Evolutionary conservation across 768 basidiomycete species (phyloP), one percentile per base, ranked within the genome.

Genomic region (Ramaria sp.): DNA sequence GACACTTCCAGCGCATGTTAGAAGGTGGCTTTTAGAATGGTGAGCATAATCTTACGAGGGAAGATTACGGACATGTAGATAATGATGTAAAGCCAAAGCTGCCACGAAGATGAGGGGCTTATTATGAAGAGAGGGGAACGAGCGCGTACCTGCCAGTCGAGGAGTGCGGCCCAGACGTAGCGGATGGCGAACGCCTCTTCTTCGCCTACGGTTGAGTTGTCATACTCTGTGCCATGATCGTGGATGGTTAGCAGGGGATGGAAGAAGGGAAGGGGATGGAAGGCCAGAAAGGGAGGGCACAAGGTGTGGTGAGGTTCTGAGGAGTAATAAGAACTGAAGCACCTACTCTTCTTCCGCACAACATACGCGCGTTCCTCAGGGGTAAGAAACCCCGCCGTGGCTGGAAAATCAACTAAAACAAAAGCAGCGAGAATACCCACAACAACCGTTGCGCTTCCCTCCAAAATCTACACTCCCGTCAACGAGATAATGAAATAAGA

Each of bases 391-490:
- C 62, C 69, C 0, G 83, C 83, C 0, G 80, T 81, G 7, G 65
- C 66, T 0, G 82, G 82, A 59, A 79, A 83, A 65, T 86, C 84
- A 9, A 82, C 77, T 62, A 87, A 62, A 13, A 83, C 80, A 39
- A 81, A 71, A 61, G 77, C 75, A 0, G 82, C 77, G 17, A 82
- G 48, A 15, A 79, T 24, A 0, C 78, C 84, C 13, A 83, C 78
- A 0, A 74, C 61, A 3, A 86, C 74, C 0, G 86, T 88, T 6
- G 73, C 68, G 20, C 81, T 69, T 7, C 86, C 86, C 65, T 86
- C 85, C 31, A 86, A 61, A 54, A 84, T 82, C 79, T 81, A 37
- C 34, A 37, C 9, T 3, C 34, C 34, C 5, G 27, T 27, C 27
- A 27, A 27, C 27, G 2, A 2, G 27, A 27, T 27, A 27, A 27